Evolutionary conservation across 352 stramenopile species (phyloP).

Genomic region (Phytophthora citrophthora): DNA sequence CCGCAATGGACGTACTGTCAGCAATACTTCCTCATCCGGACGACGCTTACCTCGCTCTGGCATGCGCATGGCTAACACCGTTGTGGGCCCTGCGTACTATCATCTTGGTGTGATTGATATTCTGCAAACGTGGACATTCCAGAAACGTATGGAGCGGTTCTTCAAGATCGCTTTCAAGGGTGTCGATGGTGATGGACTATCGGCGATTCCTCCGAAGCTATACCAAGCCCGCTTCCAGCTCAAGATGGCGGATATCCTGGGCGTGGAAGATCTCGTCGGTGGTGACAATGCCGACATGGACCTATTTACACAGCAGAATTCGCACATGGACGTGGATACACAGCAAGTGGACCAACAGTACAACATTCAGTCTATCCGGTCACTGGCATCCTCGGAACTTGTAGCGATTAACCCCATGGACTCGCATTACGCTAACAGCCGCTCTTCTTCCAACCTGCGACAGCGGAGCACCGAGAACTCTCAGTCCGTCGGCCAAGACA

Average conservation of each 20-base stretch:
- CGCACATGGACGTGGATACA: conserved; percentile 89
- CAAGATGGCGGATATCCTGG: conserved; percentile 89
- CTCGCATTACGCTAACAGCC: conserved; percentile 68
- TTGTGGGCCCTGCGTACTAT: conserved; percentile 90
- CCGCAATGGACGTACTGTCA: conserved; percentile 47
- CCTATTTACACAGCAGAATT: conserved; percentile 86
- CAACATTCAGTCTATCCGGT: conserved; percentile 73
- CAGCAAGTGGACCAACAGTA: conserved; percentile 59
- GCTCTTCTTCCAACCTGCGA: conserved; percentile 55
- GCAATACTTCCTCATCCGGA: conserved; percentile 78
- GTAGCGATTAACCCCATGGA: conserved; percentile 63
- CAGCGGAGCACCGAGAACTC: conserved; percentile 71
- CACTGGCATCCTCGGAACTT: conserved; percentile 69
- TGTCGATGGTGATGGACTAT: conserved; percentile 82
- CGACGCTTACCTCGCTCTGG: conserved; percentile 73
- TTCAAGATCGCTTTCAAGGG: conserved; percentile 89
- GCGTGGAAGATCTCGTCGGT: conserved; percentile 73
- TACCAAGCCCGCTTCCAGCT: conserved; percentile 89
- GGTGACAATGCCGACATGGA: conserved; percentile 53
- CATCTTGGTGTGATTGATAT: conserved; percentile 93
- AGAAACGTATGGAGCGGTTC: conserved; percentile 89
- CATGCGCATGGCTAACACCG: conserved; percentile 87
- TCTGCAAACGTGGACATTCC: conserved; percentile 88
- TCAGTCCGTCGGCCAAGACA: conserved; percentile 75
- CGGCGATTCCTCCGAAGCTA: conserved; percentile 80